Conservation (phyloP, 2,329 filamentous ascomycete genomes). For the Diaporthe sp. region DNA sequence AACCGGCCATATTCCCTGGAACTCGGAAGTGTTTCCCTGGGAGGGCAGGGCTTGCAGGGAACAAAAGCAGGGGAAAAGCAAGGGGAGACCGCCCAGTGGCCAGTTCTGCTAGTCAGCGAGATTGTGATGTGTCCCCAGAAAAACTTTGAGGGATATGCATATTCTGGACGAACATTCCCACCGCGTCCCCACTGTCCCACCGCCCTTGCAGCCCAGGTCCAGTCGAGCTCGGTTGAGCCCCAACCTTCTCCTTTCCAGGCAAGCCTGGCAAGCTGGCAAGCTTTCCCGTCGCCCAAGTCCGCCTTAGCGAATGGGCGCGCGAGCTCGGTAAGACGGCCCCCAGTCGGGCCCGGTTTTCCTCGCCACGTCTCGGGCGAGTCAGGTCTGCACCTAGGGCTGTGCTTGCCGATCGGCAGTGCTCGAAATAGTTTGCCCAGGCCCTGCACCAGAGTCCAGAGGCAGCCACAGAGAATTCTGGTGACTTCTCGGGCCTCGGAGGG, state of each 20-base stretch:
- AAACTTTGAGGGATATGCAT: slow-evolving; percentile 24
- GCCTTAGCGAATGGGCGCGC: neutral
- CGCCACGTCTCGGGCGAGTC: slow-evolving; percentile 21
- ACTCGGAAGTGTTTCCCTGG: neutral
- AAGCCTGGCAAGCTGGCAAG: too few species aligned
- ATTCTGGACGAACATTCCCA: slow-evolving; percentile 20
- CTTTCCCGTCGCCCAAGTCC: neutral
- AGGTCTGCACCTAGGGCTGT: slow-evolving; percentile 14
- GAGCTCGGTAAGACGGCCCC: neutral
- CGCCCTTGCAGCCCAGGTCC: neutral
- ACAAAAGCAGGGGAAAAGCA: neutral
- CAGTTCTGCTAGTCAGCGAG: neutral
- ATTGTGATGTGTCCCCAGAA: slow-evolving; percentile 17
- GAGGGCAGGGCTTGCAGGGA: neutral
- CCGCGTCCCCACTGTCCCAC: too few species aligned
- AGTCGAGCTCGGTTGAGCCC: neutral
- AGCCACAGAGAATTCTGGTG: slow-evolving; percentile 5
- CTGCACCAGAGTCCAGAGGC: neutral
- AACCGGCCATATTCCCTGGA: slow-evolving; percentile 9
- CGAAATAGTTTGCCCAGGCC: slow-evolving; percentile 13
- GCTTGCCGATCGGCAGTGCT: neutral
- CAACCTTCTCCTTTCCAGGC: neutral
- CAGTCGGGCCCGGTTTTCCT: slow-evolving; percentile 21
- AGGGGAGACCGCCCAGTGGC: neutral
- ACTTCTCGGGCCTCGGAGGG: slow-evolving; percentile 1